Base-by-base conservation (phyloP, 1,284 basidiomycete genomes). In the Malassezia restricta region DNA sequence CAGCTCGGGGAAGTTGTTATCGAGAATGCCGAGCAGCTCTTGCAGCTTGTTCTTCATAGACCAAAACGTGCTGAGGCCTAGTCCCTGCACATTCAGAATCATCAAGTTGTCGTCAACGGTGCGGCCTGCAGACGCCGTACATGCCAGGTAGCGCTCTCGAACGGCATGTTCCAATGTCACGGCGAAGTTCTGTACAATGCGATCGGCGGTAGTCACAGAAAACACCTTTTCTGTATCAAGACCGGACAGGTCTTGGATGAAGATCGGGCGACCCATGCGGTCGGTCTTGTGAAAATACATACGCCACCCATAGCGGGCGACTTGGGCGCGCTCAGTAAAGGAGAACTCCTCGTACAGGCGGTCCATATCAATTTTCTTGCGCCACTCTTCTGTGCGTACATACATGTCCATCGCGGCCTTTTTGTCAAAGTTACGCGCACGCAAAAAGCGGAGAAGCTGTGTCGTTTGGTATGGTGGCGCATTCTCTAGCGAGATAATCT, bases 261-360 rank as follows among this genome's bases (percentile, higher is more conserved):
- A 72, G 35, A 72, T 66, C 5, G 69, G 69, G 3, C 69, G 57
- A 8, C 68, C 66, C 1, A 66, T 48, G 33, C 53, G 50, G 51
- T 72, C 69, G 8, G 55, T 60, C 38, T 63, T 62, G 63, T 72
- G 69, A 41, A 71, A 72, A 50, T 72, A 72, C 69, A 72, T 72
- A 40, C 62, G 56, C 69, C 69, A 72, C 12, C 69, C 69, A 15
- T 56, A 43, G 5, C 52, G 29, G 0, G 66, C 68, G 3, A 72
- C 66, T 3, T 44, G 42, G 9, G 68, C 65, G 30, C 62, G 52
- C 40, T 72, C 68, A 12, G 56, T 41, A 15, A 69, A 72, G 11
- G 49, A 24, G 33, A 64, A 70, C 5, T 64, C 58, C 9, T 43
- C 48, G 1, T 58, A 57, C 6, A 68, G 53, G 2, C 43, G 46